These are phyloP conservation scores for Phytophthora europaea DNA, from an alignment of 352 stramenopile genomes.

Conservation along the genomic window DNA sequence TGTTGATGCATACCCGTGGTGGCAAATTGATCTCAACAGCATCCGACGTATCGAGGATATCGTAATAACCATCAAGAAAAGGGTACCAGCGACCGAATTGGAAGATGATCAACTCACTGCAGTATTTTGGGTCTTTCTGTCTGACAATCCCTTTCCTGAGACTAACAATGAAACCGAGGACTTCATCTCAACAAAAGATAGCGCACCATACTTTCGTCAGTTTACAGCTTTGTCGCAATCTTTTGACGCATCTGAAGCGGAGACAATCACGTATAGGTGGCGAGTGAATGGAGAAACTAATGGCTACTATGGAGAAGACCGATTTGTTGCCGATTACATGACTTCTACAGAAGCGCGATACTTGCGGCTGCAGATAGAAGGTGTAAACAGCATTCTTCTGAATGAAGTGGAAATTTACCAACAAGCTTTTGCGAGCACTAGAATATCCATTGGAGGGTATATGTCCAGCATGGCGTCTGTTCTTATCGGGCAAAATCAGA, in stretches of 20 bases:
- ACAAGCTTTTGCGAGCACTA: conserved; percentile 59
- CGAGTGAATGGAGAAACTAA: conserved; percentile 56
- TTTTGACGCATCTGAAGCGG: conserved; percentile 50
- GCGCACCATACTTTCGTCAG: conserved; percentile 35
- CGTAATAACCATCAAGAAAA: conserved; percentile 59
- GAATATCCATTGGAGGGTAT: conserved; percentile 59
- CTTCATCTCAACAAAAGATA: conserved; percentile 39
- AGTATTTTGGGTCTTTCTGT: conserved; percentile 64
- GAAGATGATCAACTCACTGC: conserved; percentile 40
- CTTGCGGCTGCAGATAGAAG: conserved; percentile 62
- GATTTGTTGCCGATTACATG: conserved; percentile 48
- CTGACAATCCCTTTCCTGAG: conserved; percentile 38
- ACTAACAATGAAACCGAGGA: conserved; percentile 47
- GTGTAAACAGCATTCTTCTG: conserved; percentile 64
- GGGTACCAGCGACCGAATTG: conserved; percentile 41
- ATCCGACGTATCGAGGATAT: conserved; percentile 59
- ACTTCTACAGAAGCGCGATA: conserved; percentile 52
- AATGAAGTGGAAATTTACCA: conserved; percentile 81
- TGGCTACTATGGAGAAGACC: conserved; percentile 46
- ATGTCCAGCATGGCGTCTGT: conserved; percentile 56
- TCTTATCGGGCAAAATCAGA: conserved; percentile 54
- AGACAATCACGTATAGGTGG: conserved; percentile 65
- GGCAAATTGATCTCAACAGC: conserved; percentile 55
- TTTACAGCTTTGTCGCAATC: conserved; percentile 57
- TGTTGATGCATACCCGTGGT: conserved; percentile 67